Conservation (phyloP, 306 rosid species). For the Cajanus cajan region DNA sequence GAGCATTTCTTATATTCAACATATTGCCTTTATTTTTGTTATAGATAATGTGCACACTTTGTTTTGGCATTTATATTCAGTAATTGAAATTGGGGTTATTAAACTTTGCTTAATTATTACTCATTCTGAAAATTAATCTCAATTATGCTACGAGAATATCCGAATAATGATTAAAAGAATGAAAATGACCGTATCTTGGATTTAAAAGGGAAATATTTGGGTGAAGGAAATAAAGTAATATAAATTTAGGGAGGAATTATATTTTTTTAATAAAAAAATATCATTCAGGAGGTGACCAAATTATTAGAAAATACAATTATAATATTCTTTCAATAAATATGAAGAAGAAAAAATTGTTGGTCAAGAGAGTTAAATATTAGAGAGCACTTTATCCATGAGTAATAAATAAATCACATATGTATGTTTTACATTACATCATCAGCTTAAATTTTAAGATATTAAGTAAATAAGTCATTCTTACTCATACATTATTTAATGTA, state of each 20-base stretch:
- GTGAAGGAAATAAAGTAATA: neutral
- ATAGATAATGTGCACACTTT: neutral
- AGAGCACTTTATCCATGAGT: no score
- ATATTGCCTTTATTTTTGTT: no score
- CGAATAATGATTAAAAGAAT: neutral
- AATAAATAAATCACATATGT: no score
- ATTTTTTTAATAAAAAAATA: neutral
- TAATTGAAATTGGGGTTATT: neutral
- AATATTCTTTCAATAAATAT: neutral
- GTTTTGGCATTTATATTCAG: neutral
- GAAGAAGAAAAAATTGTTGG: no score
- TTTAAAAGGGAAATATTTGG: neutral
- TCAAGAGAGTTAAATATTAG: no score
- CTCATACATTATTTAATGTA: no score
- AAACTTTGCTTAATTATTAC: neutral
- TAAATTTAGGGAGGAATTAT: neutral
- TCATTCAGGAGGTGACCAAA: neutral
- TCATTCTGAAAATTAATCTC: neutral
- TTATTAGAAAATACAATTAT: neutral
- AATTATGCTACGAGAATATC: neutral
- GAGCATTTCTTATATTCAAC: conserved; percentile 10
- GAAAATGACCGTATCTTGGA: neutral
- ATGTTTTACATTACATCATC: no score
- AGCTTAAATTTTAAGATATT: no score
- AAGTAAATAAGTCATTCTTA: no score